Evolutionary conservation across 2,329 filamentous ascomycete genomes (phyloP).

Genomic region (Sarocladium brachiariae): DNA sequence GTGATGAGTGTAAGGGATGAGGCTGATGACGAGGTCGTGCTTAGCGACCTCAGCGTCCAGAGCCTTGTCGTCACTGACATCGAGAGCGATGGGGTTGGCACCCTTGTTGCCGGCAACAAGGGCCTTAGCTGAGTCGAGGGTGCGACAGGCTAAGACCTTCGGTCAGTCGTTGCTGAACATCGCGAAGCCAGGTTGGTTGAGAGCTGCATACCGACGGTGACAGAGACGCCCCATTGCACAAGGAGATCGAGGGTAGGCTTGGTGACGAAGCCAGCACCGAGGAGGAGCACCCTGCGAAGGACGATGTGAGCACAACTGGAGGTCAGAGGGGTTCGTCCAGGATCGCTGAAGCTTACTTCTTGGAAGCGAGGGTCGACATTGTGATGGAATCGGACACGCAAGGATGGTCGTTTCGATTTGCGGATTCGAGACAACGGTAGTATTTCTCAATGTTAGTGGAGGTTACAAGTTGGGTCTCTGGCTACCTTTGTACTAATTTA

Average conservation of each 20-base stretch:
- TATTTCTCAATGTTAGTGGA: slow-evolving; percentile 3
- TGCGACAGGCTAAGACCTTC: slow-evolving; percentile 62
- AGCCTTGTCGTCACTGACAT: slow-evolving; percentile 69
- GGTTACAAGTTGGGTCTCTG: background rate
- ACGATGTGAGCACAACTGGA: background rate
- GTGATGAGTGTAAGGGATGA: slow-evolving; percentile 92
- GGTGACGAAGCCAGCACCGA: slow-evolving; percentile 52
- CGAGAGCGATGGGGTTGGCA: slow-evolving; percentile 71
- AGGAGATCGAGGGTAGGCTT: slow-evolving; percentile 60
- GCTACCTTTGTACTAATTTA: too few species aligned
- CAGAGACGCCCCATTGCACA: slow-evolving; percentile 49
- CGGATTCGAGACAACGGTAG: background rate
- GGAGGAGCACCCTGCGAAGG: slow-evolving; percentile 29
- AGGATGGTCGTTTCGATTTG: background rate
- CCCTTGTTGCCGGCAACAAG: slow-evolving; percentile 67
- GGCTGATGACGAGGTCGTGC: slow-evolving; percentile 68
- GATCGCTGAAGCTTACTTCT: background rate
- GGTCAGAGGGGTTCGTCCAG: background rate
- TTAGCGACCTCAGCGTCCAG: slow-evolving; percentile 76
- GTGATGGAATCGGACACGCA: background rate
- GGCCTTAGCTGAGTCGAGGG: slow-evolving; percentile 67
- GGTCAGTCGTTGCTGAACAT: slow-evolving; percentile 6
- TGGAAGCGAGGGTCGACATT: slow-evolving; percentile 4
- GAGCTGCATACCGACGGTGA: slow-evolving; percentile 56
- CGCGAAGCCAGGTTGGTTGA: background rate